Percentiles rank a stretch among this genome's conserved stretches.
Conservation (phyloP, 768 basidiomycete species). For the Tricholoma matsutake region DNA sequence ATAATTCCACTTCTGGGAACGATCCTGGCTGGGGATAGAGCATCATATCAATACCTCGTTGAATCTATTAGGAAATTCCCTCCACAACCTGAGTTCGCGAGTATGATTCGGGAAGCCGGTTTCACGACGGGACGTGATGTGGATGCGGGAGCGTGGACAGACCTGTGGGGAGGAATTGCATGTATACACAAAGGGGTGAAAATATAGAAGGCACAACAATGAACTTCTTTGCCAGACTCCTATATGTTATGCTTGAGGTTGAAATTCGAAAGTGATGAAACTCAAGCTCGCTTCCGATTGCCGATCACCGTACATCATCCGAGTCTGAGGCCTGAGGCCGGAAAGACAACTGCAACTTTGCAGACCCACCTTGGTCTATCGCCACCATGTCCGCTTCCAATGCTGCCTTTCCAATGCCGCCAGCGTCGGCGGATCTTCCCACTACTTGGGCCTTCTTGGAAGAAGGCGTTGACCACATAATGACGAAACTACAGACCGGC, state of each 20-base stretch:
- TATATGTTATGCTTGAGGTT: too few species aligned
- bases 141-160: constrained; percentile 82
- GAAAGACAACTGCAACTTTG: constrained; percentile 4
- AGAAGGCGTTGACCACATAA: constrained; percentile 87
- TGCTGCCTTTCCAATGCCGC: constrained; percentile 53
- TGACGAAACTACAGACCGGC: constrained; percentile 87
- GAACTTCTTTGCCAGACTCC: neutral
- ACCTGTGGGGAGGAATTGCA: constrained; percentile 87
- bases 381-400: constrained; percentile 33
- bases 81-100: constrained; percentile 79
- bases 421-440: constrained; percentile 64
- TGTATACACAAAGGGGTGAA: constrained; percentile 85
- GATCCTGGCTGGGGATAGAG: constrained; percentile 91
- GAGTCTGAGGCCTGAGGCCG: constrained; percentile 2
- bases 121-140: constrained; percentile 70
- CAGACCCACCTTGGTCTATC: constrained; percentile 17
- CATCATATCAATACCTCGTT: constrained; percentile 95
- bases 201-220: constrained; percentile 36
- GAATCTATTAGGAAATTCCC: constrained; percentile 97
- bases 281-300: constrained; percentile 7
- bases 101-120: constrained; percentile 85
- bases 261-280: neutral
- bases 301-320: constrained; percentile 13
- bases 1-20: constrained; percentile 96
- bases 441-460: constrained; percentile 90